Evolutionary conservation across 179 eudicot genomes (phyloP).

Genomic region (Heliamphora pulchella): DNA sequence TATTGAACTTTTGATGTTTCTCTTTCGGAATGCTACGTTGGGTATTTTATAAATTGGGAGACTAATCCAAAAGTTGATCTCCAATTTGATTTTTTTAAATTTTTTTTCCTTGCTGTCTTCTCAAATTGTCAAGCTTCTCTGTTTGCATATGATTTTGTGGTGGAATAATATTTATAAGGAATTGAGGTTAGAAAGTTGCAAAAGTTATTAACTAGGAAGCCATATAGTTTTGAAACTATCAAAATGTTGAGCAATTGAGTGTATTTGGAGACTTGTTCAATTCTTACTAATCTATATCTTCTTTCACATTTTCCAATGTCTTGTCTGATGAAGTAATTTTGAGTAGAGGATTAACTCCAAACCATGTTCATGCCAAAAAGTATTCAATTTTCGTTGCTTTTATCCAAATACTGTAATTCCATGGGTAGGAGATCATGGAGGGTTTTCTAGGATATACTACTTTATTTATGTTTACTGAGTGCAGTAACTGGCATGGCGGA

Average conservation of each 20-base stretch:
- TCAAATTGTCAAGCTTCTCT: not conserved
- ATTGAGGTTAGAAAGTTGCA: not conserved
- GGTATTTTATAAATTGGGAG: slow-evolving; percentile 9
- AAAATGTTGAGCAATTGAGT: not conserved
- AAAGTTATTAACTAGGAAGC: not conserved
- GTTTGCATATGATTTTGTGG: not conserved
- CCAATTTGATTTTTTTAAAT: not conserved
- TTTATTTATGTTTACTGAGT: not conserved
- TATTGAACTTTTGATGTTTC: not conserved
- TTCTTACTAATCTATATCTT: not conserved
- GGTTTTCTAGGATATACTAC: not conserved
- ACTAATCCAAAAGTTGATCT: not conserved
- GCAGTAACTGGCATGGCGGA: not conserved
- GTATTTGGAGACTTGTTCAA: not conserved
- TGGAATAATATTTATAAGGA: not conserved
- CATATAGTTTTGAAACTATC: not conserved
- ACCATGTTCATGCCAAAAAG: not conserved
- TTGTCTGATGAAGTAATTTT: not conserved
- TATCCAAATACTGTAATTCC: slow-evolving; percentile 1
- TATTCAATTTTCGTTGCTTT: not conserved
- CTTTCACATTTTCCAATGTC: not conserved
- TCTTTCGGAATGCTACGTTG: slow-evolving; percentile 1
- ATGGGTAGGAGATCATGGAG: not conserved
- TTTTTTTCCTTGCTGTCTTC: too few relatives aligned
- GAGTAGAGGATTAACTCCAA: slow-evolving; percentile 2